Conservation (phyloP, 352 stramenopile genomes). For the Elongisporangium undulatum region DNA sequence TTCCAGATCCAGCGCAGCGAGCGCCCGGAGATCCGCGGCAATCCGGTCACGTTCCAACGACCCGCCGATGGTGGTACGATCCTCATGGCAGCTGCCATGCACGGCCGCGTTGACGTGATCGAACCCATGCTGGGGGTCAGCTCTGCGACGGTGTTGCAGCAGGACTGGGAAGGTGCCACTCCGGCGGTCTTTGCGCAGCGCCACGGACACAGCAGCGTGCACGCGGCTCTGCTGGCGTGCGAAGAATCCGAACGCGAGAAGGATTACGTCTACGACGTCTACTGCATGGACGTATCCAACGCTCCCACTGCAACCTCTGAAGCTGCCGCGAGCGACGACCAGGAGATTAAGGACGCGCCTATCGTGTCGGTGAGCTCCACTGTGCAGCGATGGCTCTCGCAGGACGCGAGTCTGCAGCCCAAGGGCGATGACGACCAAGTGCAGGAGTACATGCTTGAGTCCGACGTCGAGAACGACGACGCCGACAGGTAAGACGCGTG, state of each 20-base stretch:
- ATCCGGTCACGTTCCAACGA: conserved; percentile 59
- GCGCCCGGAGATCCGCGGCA: conserved; percentile 29
- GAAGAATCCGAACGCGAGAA: conserved; percentile 75
- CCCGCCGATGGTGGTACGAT: conserved; percentile 66
- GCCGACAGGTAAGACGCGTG: conserved; percentile 50
- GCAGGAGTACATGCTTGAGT: conserved; percentile 78
- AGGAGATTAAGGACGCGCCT: conserved; percentile 20
- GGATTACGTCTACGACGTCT: conserved; percentile 83
- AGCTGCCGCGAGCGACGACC: conserved; percentile 4
- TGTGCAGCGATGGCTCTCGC: conserved; percentile 72
- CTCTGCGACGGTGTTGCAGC: conserved; percentile 41
- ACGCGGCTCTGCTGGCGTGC: conserved; percentile 63
- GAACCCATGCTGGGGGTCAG: conserved; percentile 52
- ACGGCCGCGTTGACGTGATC: conserved; percentile 79
- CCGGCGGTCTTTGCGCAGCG: conserved; percentile 55
- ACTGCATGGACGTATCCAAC: conserved; percentile 64
- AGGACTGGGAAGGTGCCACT: conserved; percentile 58
- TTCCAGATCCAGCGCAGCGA: conserved; percentile 56
- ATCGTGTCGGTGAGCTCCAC: conserved; percentile 71
- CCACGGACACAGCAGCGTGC: conserved; percentile 46
- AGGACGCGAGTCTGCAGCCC: conserved; percentile 39
- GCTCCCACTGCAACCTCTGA: conserved; percentile 2
- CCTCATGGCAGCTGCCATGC: conserved; percentile 72
- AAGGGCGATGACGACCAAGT: conserved; percentile 37
- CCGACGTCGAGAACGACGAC: conserved; percentile 63